phyloP scores from a whole-genome alignment of 768 basidiomycete species.

The Dioszegia crocea region DNA sequence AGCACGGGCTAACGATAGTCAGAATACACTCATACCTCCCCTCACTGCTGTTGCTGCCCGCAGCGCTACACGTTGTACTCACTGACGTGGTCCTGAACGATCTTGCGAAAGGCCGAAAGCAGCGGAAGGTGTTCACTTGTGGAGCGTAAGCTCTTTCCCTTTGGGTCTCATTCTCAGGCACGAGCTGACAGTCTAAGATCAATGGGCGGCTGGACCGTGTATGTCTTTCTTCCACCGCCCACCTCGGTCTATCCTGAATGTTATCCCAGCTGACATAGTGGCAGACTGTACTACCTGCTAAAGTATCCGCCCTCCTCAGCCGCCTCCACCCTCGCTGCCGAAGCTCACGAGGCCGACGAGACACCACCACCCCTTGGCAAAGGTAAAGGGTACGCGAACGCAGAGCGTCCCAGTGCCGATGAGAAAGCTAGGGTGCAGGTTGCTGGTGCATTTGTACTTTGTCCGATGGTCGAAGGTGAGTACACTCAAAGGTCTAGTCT shows the following conservation, averaged over 20 bases:
- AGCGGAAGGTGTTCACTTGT: constrained; percentile 48
- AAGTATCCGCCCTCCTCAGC: constrained; percentile 39
- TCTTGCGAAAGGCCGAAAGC: constrained; percentile 28
- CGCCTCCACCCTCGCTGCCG: constrained; percentile 11
- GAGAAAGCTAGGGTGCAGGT: constrained; percentile 41
- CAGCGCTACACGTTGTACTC: constrained; percentile 46
- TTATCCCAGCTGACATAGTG: background rate
- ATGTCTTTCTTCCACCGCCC: too few relatives aligned
- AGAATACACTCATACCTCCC: constrained; percentile 48
- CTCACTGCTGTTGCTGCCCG: constrained; percentile 38
- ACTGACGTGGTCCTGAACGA: constrained; percentile 45
- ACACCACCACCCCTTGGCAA: constrained; percentile 15
- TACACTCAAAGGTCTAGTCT: background rate
- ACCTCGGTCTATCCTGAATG: too few relatives aligned
- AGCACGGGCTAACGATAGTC: background rate
- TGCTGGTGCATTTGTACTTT: constrained; percentile 48
- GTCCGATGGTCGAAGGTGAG: constrained; percentile 49
- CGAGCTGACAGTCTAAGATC: constrained; percentile 28
- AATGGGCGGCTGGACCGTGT: constrained; percentile 50
- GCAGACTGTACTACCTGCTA: constrained; percentile 43
- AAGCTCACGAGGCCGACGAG: constrained; percentile 15
- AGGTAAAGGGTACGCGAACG: constrained; percentile 26
- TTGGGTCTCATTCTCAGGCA: background rate
- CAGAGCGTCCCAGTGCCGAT: constrained; percentile 16
- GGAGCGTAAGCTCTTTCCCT: constrained; percentile 37